Base-by-base conservation (phyloP, 1,284 basidiomycete genomes). In the Chiua sp. region DNA sequence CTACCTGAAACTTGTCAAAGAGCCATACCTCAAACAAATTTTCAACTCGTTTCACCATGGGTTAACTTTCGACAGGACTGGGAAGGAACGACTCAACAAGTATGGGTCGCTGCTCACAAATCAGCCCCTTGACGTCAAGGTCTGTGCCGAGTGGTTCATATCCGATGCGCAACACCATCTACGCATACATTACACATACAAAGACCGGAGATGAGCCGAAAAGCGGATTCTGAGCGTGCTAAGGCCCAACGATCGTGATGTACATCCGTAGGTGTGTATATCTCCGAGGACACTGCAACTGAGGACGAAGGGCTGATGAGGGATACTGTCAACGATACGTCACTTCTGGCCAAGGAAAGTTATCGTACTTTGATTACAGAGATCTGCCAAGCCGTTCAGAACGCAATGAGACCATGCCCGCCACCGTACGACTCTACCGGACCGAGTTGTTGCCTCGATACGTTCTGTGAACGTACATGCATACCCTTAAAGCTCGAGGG, bases 11-110 rank as follows among this genome's bases (percentile, higher is more conserved):
- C 68, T 96, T 87, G 3, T 72, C 72, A 69, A 92, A 94, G 10
- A 94, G 67, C 8, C 88, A 72, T 2, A 68, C 60, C 96, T 96
- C 98, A 1, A 94, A 84, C 1, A 82, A 61, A 63, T 93, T 87
- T 0, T 85, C 87, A 63, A 88, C 87, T 23, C 83, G 76, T 37
- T 82, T 78, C 0, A 86, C 77, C 42, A 95, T 51, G 98, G 79
- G 72, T 95, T 95, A 65, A 98, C 91, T 77, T 98, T 98, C 52
- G 98, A 79, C 74, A 98, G 95, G 3, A 90, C 92, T 87, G 64
- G n/a, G 51, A 18, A 56, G n/a, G 2, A 60, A 35, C 7, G 12
- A 35, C 52, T 5, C 57, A 39, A 49, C 44, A 26, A 26, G 26
- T 26, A 5, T 26, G 26, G 5, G 26, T 3, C 4, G 22, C 13